Conservation (phyloP, 169 alveolate species). For the Eimeria nieschulzi region DNA sequence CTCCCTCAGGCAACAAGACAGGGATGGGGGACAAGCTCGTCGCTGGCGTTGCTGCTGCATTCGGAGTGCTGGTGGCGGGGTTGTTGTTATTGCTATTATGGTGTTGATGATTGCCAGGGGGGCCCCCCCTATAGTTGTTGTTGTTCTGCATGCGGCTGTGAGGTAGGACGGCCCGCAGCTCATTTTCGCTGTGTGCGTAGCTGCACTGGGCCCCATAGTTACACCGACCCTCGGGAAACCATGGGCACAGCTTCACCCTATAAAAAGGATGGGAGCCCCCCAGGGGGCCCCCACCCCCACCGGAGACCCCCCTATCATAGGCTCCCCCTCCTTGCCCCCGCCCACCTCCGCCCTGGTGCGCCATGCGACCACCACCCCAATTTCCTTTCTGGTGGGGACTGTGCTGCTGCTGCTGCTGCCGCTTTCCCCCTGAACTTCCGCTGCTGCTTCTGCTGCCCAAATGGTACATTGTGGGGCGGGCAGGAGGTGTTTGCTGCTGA, state of each 20-base stretch:
- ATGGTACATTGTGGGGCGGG: not conserved
- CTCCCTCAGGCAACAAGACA: too few species aligned
- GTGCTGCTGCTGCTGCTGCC: not conserved
- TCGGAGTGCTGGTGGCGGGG: too few species aligned
- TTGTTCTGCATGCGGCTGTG: too few species aligned
- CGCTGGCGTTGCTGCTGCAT: too few species aligned
- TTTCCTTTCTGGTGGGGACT: not conserved
- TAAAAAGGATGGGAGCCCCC: slow-evolving; percentile 7
- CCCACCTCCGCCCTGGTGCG: not conserved
- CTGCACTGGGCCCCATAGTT: slow-evolving; percentile 37
- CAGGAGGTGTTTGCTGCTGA: not conserved
- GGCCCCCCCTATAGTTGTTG: not conserved
- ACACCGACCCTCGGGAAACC: slow-evolving; percentile 25
- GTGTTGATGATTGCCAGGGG: too few species aligned
- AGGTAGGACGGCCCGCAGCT: not conserved
- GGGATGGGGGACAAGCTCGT: too few species aligned
- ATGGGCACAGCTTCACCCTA: slow-evolving; percentile 14
- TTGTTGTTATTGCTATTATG: too few species aligned
- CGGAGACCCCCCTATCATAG: not conserved
- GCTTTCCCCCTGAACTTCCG: not conserved
- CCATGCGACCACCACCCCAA: not conserved
- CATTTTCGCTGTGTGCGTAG: slow-evolving; percentile 33
- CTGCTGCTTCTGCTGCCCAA: not conserved
- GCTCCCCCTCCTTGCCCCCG: not conserved
- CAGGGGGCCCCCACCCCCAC: not conserved